Percentiles rank a stretch among this genome's conserved stretches.
phyloP scores from a whole-genome alignment of 1,284 basidiomycete genomes.

The Ustanciosporium gigantosporum region DNA sequence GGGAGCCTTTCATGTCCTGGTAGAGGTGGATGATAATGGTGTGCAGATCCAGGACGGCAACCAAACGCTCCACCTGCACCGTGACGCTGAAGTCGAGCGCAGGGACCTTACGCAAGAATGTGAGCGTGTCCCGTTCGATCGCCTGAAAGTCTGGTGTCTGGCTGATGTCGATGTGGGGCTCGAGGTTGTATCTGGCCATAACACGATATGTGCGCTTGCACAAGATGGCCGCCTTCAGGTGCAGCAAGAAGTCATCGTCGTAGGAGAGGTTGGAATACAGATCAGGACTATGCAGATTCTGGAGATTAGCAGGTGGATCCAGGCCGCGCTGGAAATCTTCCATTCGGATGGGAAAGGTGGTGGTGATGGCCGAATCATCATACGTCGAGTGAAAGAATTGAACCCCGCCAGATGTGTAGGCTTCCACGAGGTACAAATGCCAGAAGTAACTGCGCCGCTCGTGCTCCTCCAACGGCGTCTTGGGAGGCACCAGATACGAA shows the following conservation, averaged over 20 bases:
- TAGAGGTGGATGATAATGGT: conserved; percentile 8
- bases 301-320: conserved; percentile 9
- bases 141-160: not conserved
- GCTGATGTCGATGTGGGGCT: not conserved
- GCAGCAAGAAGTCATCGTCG: conserved; percentile 20
- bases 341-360: conserved; percentile 7
- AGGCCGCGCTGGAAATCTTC: conserved; percentile 10
- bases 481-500: conserved; percentile 3
- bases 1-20: conserved; percentile 5
- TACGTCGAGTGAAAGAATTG: conserved; percentile 6
- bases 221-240: conserved; percentile 7
- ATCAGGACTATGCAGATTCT: conserved; percentile 8
- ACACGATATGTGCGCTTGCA: conserved; percentile 1
- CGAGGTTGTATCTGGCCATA: not conserved
- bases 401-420: conserved; percentile 1
- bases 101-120: conserved; percentile 5
- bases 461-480: conserved; percentile 11
- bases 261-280: conserved; percentile 12
- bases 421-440: conserved; percentile 13
- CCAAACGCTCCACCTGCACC: conserved; percentile 11
- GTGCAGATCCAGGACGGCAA: conserved; percentile 3
- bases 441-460: conserved; percentile 14
- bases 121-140: conserved; percentile 6
- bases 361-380: conserved; percentile 9
- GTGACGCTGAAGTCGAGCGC: conserved; percentile 2